Evolutionary conservation across 2,329 filamentous ascomycete species (phyloP).

Genomic region (Diaporthe nobilis): DNA sequence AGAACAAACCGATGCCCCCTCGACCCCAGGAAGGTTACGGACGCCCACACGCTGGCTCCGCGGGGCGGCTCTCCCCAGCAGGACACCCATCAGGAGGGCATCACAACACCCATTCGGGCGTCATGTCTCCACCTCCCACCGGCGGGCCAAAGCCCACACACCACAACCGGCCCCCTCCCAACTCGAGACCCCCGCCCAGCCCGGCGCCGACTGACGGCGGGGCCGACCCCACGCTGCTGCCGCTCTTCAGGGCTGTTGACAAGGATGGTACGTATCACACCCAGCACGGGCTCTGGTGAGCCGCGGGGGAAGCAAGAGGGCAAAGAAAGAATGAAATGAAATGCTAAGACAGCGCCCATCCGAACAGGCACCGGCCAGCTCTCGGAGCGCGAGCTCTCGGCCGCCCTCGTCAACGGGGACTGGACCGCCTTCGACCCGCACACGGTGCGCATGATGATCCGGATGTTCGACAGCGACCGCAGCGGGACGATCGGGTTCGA

Average conservation of each 20-base stretch:
- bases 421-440: constrained; percentile 93
- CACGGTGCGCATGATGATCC: constrained; percentile 98
- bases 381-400: constrained; percentile 87
- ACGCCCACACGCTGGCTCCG: constrained; percentile 34
- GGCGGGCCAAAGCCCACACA: constrained; percentile 57
- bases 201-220: constrained; percentile 64
- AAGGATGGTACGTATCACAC: constrained; percentile 74
- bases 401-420: constrained; percentile 95
- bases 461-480: constrained; percentile 97
- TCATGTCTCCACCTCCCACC: constrained; percentile 66
- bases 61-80: constrained; percentile 32
- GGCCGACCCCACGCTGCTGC: constrained; percentile 82
- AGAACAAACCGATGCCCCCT: constrained; percentile 63
- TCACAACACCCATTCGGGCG: constrained; percentile 42
- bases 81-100: constrained; percentile 39
- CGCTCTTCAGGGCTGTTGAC: constrained; percentile 92
- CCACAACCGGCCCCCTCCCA: constrained; percentile 67
- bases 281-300: neutral
- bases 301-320: no score
- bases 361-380: constrained; percentile 80
- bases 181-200: constrained; percentile 76
- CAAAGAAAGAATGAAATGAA: neutral
- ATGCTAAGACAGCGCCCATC: neutral
- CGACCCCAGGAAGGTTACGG: constrained; percentile 50
- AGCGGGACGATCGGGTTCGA: constrained; percentile 92